Evolutionary conservation across 176 grass and related monocot genomes (phyloP).

Genomic region (Eremochloa ophiuroides): DNA sequence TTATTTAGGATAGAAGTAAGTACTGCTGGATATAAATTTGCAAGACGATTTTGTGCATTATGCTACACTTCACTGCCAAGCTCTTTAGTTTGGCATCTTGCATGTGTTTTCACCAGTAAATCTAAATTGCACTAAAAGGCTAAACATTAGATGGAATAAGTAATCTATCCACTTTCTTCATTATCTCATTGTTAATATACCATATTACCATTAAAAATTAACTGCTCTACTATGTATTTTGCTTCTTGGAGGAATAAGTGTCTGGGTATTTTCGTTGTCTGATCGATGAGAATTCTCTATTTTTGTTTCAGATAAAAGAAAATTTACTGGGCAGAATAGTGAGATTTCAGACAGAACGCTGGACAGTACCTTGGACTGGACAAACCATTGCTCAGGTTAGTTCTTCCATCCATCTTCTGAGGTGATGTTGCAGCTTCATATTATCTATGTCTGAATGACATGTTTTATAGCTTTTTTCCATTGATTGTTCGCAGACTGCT

Average conservation of each 20-base stretch:
- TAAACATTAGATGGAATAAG: not conserved
- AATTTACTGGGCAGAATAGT: too few species aligned
- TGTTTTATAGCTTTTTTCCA: not conserved
- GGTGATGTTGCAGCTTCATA: not conserved
- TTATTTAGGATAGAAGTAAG: too few species aligned
- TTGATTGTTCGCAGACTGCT: not conserved
- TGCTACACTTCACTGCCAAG: not conserved
- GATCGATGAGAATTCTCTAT: not conserved
- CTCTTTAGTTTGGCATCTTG: not conserved
- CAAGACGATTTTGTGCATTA: not conserved
- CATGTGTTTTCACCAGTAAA: too few species aligned
- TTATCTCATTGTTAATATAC: not conserved
- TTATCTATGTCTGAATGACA: not conserved
- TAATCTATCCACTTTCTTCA: not conserved
- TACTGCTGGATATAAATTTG: too few species aligned
- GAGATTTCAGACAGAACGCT: too few species aligned
- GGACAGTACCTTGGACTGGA: too few species aligned
- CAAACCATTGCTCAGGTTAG: too few species aligned
- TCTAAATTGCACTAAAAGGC: too few species aligned
- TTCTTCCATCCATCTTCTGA: too few species aligned
- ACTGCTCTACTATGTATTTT: not conserved
- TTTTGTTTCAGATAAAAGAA: conserved; percentile 45
- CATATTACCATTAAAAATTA: not conserved
- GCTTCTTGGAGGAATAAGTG: not conserved
- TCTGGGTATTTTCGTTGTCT: not conserved